Base-by-base conservation (phyloP, 495 filamentous ascomycete species). In the Xeromyces bisporus region DNA sequence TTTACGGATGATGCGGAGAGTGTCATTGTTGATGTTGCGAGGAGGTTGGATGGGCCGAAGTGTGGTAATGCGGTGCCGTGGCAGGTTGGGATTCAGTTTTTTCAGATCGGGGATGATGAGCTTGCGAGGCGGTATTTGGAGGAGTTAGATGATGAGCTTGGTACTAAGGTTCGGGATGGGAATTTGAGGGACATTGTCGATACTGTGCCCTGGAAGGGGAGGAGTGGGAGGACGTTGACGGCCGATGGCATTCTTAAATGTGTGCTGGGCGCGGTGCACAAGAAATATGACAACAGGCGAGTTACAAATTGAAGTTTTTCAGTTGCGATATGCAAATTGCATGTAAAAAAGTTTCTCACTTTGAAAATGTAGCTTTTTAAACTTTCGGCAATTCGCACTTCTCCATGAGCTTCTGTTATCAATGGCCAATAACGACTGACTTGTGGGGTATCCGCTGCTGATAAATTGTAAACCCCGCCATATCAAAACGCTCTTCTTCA, bases 1-100 rank as follows among this genome's bases (percentile, higher is more conserved):
- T 77, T 91, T 1, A 75, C 67, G 2, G 91, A 96, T 41, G 81
- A 87, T 40, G 66, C 78, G 7, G 81, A 91, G 53, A 60, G 56
- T 28, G 62, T 79, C 7, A 75, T 97, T 35, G 56, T 80, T 7
- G 44, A 50, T 6, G 62, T 67, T 0, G 89, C 85, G 0, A 60
- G 67, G 50, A 69, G 67, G 37, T 60, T 97, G 14, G 87, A 94
- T 47, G 18, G 35, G 0, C 32, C 38, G 7, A 54, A 48, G 11
- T 48, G 77, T 3, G n/a, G n/a, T n/a, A 64, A 74, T 20, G 86
- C 85, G 0, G 71, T 76, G 18, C 66, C 82, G 15, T 80, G 81
- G 65, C 89, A 97, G 56, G 62, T 94, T 8, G 89, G 91, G 8
- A 75, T 97, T 34, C 89, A 97, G 54, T 94, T 97, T 57, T 89